These are phyloP conservation scores for Sideroxylon spinosum DNA, from an alignment of 179 eudicot genomes.

Conservation along the genomic window DNA sequence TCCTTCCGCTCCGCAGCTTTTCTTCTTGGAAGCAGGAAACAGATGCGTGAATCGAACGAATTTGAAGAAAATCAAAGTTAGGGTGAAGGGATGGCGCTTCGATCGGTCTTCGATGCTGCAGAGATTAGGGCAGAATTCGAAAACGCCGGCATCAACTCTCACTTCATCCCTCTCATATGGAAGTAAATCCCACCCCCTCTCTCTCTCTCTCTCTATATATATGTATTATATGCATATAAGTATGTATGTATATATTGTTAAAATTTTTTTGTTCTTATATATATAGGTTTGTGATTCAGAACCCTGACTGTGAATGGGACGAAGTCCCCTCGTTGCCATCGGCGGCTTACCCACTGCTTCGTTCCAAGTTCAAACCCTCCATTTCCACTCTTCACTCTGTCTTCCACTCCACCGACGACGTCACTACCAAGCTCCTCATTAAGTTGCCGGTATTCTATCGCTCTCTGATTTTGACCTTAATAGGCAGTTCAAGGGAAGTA, in stretches of 20 bases:
- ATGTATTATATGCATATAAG: not conserved
- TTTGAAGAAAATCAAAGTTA: not conserved
- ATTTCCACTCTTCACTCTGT: conserved; percentile 60
- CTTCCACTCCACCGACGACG: conserved; percentile 59
- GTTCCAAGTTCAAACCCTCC: conserved; percentile 55
- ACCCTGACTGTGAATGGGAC: conserved; percentile 72
- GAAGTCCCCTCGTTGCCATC: conserved; percentile 79
- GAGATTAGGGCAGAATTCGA: conserved; percentile 61
- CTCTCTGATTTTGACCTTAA: not conserved
- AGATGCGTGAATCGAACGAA: not conserved
- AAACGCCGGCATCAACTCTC: conserved; percentile 53
- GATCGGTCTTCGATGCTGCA: conserved; percentile 68
- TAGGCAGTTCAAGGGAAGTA: too few species aligned
- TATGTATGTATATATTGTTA: not conserved
- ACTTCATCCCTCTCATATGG: conserved; percentile 82
- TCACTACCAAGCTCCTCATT: conserved; percentile 87
- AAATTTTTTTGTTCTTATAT: not conserved
- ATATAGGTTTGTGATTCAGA: conserved; percentile 56
- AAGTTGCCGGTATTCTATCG: conserved; percentile 53
- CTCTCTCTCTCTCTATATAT: conserved; percentile 15
- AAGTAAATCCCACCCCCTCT: conserved; percentile 38
- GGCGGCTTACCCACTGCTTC: conserved; percentile 63
- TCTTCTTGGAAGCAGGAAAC: not conserved
- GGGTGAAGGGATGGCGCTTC: conserved; percentile 28
- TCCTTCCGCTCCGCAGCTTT: not conserved